These are phyloP conservation scores for Aristolochia fimbriata DNA, from an alignment of 164 flowering plant genomes.

Conservation along the genomic window DNA sequence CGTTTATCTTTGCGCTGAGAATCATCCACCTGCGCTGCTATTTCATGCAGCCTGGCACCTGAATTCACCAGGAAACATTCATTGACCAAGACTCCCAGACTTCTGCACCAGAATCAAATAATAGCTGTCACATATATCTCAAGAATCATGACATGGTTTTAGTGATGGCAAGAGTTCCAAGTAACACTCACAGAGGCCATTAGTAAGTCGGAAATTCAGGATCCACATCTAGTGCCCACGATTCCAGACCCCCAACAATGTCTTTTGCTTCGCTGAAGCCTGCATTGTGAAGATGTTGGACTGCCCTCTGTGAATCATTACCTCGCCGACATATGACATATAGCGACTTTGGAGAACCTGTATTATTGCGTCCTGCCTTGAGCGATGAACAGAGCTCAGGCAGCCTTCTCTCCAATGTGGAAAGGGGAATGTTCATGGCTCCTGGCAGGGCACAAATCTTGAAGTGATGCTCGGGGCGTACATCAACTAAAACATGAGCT, in stretches of 20 bases:
- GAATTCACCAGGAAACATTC: too few relatives aligned
- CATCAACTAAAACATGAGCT: slow-evolving; percentile 75
- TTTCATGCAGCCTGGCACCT: too few relatives aligned
- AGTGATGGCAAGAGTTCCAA: background rate
- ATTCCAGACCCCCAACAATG: slow-evolving; percentile 75
- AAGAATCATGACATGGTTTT: background rate
- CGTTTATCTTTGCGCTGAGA: too few relatives aligned
- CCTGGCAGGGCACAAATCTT: slow-evolving; percentile 73
- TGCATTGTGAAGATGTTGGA: slow-evolving; percentile 50
- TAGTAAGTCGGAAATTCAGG: slow-evolving; percentile 70
- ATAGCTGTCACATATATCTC: background rate
- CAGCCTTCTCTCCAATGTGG: slow-evolving; percentile 46
- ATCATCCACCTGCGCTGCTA: too few relatives aligned
- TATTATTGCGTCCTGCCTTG: slow-evolving; percentile 21
- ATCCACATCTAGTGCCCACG: slow-evolving; percentile 82
- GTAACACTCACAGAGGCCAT: background rate
- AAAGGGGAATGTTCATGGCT: slow-evolving; percentile 65
- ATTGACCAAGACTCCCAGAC: too few relatives aligned
- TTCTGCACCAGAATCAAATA: too few relatives aligned
- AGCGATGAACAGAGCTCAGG: slow-evolving; percentile 42
- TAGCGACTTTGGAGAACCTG: slow-evolving; percentile 21
- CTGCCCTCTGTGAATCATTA: slow-evolving; percentile 95
- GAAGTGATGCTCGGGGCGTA: slow-evolving; percentile 84
- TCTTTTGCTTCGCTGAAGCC: slow-evolving; percentile 69
- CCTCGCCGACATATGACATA: slow-evolving; percentile 89